Percentiles rank a stretch among this genome's conserved stretches.
Evolutionary conservation across 495 filamentous ascomycete species (phyloP).

Genomic region (Acidomyces sp.): DNA sequence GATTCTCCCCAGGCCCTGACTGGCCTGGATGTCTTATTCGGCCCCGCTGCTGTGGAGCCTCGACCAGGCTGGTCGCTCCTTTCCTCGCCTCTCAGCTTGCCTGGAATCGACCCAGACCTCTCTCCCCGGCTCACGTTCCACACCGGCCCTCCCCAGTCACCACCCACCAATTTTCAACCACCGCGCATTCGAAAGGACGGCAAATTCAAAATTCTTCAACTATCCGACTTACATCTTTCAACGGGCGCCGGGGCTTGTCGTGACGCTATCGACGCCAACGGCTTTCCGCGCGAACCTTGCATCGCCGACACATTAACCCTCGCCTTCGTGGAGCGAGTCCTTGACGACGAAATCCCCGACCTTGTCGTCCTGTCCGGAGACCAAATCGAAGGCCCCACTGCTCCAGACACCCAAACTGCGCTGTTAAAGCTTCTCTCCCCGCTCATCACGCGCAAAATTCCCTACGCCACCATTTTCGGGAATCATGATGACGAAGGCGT

Average conservation of each 20-base stretch:
- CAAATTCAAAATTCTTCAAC: constrained; percentile 94
- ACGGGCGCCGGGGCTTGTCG: constrained; percentile 78
- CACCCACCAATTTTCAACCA: too few species aligned
- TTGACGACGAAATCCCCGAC: constrained; percentile 87
- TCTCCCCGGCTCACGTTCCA: too few species aligned
- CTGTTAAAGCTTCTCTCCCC: constrained; percentile 88
- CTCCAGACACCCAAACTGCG: constrained; percentile 78
- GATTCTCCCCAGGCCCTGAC: constrained; percentile 70
- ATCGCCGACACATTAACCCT: constrained; percentile 85
- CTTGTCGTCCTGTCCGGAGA: constrained; percentile 84
- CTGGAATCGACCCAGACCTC: too few species aligned
- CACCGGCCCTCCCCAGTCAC: too few species aligned
- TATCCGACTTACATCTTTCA: constrained; percentile 80
- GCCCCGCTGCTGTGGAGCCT: constrained; percentile 83
- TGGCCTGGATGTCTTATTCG: constrained; percentile 80
- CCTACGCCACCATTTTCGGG: constrained; percentile 88
- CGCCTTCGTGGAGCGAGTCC: constrained; percentile 66
- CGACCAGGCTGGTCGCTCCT: constrained; percentile 67
- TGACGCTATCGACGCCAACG: constrained; percentile 71
- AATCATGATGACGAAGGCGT: constrained; percentile 90
- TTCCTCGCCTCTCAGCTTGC: constrained; percentile 51
- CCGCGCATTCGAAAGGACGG: constrained; percentile 72
- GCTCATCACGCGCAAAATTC: constrained; percentile 74
- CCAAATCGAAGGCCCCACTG: constrained; percentile 87
- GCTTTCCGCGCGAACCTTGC: constrained; percentile 67